Conservation (phyloP, 495 filamentous ascomycete species). For the Podospora didyma region DNA sequence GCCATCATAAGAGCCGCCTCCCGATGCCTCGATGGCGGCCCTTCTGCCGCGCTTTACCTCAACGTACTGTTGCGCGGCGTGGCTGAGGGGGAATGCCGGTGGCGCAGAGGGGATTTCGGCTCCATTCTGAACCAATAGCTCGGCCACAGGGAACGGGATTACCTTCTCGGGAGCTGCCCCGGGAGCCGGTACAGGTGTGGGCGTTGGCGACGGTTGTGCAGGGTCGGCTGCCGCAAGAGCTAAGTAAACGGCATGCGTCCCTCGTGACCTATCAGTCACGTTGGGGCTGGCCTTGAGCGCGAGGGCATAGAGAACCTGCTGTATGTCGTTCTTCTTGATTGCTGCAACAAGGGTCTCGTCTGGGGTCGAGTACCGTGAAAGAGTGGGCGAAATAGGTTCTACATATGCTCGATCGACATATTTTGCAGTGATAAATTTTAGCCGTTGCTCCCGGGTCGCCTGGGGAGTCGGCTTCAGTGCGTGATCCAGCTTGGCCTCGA, state of each 20-base stretch:
- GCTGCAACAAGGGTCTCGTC: slow-evolving; percentile 91
- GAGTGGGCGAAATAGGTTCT: slow-evolving; percentile 66
- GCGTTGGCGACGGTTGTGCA: slow-evolving; percentile 57
- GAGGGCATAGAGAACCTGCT: slow-evolving; percentile 85
- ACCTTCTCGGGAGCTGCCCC: slow-evolving; percentile 34
- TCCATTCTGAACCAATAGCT: slow-evolving; percentile 91
- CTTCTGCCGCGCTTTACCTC: slow-evolving; percentile 67
- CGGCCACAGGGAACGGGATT: slow-evolving; percentile 75
- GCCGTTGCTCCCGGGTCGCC: slow-evolving; percentile 80
- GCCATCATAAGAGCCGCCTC: slow-evolving; percentile 21
- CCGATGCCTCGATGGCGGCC: slow-evolving; percentile 36
- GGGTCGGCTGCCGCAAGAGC: slow-evolving; percentile 95
- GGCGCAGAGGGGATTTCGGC: slow-evolving; percentile 73
- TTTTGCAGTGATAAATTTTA: slow-evolving; percentile 92
- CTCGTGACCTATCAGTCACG: slow-evolving; percentile 76
- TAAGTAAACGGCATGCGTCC: slow-evolving; percentile 82
- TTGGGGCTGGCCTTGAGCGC: slow-evolving; percentile 87
- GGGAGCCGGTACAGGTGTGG: slow-evolving; percentile 10
- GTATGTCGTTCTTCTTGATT: slow-evolving; percentile 91
- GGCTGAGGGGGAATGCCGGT: slow-evolving; percentile 66
- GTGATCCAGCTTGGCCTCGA: slow-evolving; percentile 81
- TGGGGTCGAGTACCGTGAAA: slow-evolving; percentile 72
- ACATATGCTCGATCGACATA: slow-evolving; percentile 85
- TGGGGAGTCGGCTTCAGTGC: slow-evolving; percentile 64
- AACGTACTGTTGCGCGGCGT: slow-evolving; percentile 75